phyloP scores from a whole-genome alignment of 176 grass and related monocot genomes.

The Tillandsia leiboldiana region DNA sequence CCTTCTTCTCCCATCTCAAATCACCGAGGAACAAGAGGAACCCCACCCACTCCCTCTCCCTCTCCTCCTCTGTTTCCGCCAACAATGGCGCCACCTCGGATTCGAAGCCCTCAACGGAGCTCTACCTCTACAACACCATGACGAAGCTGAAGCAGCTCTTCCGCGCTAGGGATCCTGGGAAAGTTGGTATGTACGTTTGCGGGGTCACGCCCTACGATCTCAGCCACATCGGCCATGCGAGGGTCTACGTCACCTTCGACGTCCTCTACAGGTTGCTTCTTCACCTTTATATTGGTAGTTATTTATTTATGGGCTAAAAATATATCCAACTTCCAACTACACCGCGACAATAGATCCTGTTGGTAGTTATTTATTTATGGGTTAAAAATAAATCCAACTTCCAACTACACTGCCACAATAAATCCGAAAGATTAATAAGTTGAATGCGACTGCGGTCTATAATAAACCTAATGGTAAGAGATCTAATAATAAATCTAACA shows the following conservation, averaged over 20 bases:
- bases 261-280: slow-evolving; percentile 57
- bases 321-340: background rate
- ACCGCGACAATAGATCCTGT: background rate
- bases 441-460: too few species aligned
- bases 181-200: slow-evolving; percentile 92
- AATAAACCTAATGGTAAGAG: too few species aligned
- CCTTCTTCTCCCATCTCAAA: slow-evolving; percentile 11
- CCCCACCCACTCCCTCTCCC: slow-evolving; percentile 5
- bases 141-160: slow-evolving; percentile 58
- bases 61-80: slow-evolving; percentile 7
- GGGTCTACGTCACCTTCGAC: slow-evolving; percentile 88
- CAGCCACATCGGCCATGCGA: slow-evolving; percentile 91
- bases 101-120: slow-evolving; percentile 14
- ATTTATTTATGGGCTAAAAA: background rate
- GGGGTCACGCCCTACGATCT: slow-evolving; percentile 89
- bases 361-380: background rate
- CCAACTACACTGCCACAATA: background rate
- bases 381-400: background rate
- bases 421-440: background rate
- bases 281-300: background rate
- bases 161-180: slow-evolving; percentile 31
- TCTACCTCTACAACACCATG: slow-evolving; percentile 83
- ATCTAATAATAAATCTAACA: too few species aligned
- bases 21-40: background rate
- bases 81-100: slow-evolving; percentile 5